Evolutionary conservation across 228 moss, liverwort and hornwort species (phyloP).

Genomic region (Sphagnum magellanicum): DNA sequence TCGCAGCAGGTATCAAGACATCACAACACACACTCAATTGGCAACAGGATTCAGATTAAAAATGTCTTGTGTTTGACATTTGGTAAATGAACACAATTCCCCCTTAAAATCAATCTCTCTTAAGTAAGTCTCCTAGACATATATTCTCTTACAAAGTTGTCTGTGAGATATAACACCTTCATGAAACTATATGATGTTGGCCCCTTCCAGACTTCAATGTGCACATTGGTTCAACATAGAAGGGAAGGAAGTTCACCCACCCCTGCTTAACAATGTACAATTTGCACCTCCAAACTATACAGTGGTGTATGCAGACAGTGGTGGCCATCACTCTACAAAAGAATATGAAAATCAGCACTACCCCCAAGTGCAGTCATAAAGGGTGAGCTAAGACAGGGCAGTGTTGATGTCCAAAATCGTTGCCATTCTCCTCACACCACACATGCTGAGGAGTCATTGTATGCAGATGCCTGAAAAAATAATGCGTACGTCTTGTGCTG

Average conservation of each 20-base stretch:
- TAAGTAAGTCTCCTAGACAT: no score
- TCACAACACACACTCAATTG: no score
- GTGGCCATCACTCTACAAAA: background rate
- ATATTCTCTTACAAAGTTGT: no score
- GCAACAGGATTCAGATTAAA: no score
- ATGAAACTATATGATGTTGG: no score
- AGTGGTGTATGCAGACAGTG: background rate
- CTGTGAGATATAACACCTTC: no score
- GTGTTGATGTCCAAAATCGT: background rate
- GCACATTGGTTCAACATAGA: background rate
- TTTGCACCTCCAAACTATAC: conserved; percentile 3
- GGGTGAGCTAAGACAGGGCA: background rate
- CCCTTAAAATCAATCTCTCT: no score
- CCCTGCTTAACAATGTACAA: conserved; percentile 3
- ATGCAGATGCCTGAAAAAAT: conserved; percentile 2
- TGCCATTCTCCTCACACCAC: background rate
- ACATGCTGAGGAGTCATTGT: background rate
- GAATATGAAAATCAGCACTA: background rate
- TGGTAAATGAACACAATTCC: no score
- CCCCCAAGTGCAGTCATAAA: conserved; percentile 1
- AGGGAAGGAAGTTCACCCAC: conserved; percentile 1
- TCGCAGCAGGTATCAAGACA: no score
- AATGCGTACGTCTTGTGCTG: conserved; percentile 1
- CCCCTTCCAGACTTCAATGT: no score
- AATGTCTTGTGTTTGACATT: no score